Evolutionary conservation across 2,329 filamentous ascomycete species (phyloP).

Genomic region (Escovopsis weberi): DNA sequence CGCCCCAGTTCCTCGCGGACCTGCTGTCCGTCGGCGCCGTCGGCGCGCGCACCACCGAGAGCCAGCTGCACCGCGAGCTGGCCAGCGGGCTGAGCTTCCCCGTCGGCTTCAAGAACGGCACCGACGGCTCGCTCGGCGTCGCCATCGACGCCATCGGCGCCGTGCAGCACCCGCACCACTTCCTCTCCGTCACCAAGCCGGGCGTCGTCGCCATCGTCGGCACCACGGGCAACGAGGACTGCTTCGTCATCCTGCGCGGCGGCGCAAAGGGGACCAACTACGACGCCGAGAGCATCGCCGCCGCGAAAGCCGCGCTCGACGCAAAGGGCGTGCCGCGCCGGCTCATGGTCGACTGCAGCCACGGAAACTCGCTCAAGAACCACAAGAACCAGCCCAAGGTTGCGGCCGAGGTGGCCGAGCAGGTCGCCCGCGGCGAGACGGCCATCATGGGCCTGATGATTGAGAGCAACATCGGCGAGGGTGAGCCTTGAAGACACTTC

Average conservation of each 20-base stretch:
- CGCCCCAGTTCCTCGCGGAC: slow-evolving; percentile 91
- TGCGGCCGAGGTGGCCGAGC: slow-evolving; percentile 63
- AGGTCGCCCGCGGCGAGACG: slow-evolving; percentile 71
- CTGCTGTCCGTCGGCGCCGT: slow-evolving; percentile 83
- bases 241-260: slow-evolving; percentile 89
- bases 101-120: slow-evolving; percentile 98
- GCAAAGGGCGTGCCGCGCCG: slow-evolving; percentile 61
- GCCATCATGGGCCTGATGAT: slow-evolving; percentile 98
- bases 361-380: slow-evolving; percentile 91
- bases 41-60: slow-evolving; percentile 92
- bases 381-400: slow-evolving; percentile 97
- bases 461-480: slow-evolving; percentile 92
- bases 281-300: slow-evolving; percentile 68
- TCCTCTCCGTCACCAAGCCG: slow-evolving; percentile 93
- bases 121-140: slow-evolving; percentile 76
- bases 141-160: slow-evolving; percentile 93
- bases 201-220: slow-evolving; percentile 90
- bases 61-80: slow-evolving; percentile 86
- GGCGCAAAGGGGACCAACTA: slow-evolving; percentile 92
- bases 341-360: slow-evolving; percentile 96
- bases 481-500: slow-evolving; percentile 26
- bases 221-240: slow-evolving; percentile 89
- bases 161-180: slow-evolving; percentile 84
- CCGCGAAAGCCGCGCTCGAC: slow-evolving; percentile 64
- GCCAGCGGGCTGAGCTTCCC: slow-evolving; percentile 92